Evolutionary conservation across 2,329 filamentous ascomycete genomes (phyloP).

Genomic region (Alternaria dauci): DNA sequence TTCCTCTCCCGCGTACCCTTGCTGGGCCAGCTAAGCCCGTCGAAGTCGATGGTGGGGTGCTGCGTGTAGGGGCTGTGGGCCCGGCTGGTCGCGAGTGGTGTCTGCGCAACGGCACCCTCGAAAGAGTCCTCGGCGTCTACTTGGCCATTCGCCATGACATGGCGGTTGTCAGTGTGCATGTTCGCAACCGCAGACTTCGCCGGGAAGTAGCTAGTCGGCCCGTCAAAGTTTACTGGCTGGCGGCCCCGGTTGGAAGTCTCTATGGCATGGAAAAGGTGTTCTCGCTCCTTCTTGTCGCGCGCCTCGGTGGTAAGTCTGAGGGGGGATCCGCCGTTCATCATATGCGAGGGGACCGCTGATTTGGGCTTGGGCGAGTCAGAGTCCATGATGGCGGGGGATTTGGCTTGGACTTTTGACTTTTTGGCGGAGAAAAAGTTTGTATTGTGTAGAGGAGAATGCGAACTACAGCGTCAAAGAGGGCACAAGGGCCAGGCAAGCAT

Average conservation of each 20-base stretch:
- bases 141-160: conserved; percentile 35
- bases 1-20: conserved; percentile 69
- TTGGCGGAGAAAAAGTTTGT: neutral
- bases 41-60: conserved; percentile 62
- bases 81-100: conserved; percentile 62
- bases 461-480: conserved; percentile 16
- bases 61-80: conserved; percentile 61
- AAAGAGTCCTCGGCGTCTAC: conserved; percentile 60
- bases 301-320: conserved; percentile 57
- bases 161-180: conserved; percentile 23
- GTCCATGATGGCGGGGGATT: conserved; percentile 53
- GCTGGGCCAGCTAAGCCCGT: conserved; percentile 65
- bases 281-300: conserved; percentile 61
- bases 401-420: neutral
- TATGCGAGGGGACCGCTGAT: conserved; percentile 64
- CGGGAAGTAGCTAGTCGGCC: conserved; percentile 42
- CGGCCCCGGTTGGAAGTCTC: conserved; percentile 63
- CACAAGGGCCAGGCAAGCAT: conserved; percentile 19
- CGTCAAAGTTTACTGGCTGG: conserved; percentile 57
- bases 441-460: neutral
- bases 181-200: conserved; percentile 29
- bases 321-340: conserved; percentile 65
- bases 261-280: conserved; percentile 67
- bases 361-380: conserved; percentile 54
- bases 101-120: conserved; percentile 60